Evolutionary conservation across 202 grass and related monocot genomes (phyloP), one percentile per base, ranked within the genome.

Genomic region (Cymbopogon flexuosus): DNA sequence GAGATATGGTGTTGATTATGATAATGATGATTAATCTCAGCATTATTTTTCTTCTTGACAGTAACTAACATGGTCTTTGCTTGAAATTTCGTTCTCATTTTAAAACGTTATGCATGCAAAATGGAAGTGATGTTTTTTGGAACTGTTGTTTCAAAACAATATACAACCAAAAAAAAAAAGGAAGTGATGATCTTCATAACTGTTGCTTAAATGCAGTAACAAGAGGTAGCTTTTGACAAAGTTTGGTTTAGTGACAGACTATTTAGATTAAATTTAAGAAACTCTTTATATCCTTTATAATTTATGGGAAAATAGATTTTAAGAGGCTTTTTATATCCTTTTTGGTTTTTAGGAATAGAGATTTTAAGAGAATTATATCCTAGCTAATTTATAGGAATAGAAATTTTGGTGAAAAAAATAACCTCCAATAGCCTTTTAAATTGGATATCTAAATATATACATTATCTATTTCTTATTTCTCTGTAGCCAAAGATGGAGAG

Each of bases 1-100:
- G 77, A 75, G 61, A 80, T 75, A 8, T 30, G 11, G 21, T 62
- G 64, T 77, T 62, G 13, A 80, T 57, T 56, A 68, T 62, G 61
- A 75, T 49, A 29, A 59, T 46, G 43, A 46, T 70, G 16, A 34
- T 69, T 68, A 46, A 86, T 76, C 51, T 47, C 52, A 9, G 10
- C 23, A 30, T 4, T 45, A 65, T 40, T 47, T 21, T 15, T 3
- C 2, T 41, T 67, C 10, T 52, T 62, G 43, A 62, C 4, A 9
- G 29, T 23, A 42, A 22, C 52, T 27, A 34, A 21, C 35, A 33
- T 61, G 19, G 6, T 30, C 19, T 65, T 30, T 52, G n/a, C 77
- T 29, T 67, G 15, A 54, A 3, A 8, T 36, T 65, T 35, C 13
- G 0, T 8, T 3, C 5, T 70, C 1, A 46, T 46, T 29, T 24